A percentile compares a stretch with the other conserved stretches of the same genome.
These are phyloP conservation scores for Diplotaxis tenuifolia DNA, from an alignment of 345 rosid genomes.

Conservation along the genomic window DNA sequence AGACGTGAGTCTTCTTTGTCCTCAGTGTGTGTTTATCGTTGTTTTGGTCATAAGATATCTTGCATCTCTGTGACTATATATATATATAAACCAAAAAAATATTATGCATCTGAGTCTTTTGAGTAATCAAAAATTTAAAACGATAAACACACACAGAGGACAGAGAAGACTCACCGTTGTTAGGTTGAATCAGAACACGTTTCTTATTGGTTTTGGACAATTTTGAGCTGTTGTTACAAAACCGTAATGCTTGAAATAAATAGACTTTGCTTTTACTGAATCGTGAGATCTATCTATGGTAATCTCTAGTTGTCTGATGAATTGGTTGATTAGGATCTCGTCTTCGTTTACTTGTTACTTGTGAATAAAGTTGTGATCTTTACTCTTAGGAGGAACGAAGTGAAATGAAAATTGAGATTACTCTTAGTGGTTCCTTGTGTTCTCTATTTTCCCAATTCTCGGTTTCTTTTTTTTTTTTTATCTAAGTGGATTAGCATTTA, in stretches of 20 bases:
- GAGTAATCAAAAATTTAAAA: conserved; percentile 10
- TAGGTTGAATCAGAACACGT: conserved; percentile 1
- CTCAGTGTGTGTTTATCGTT: conserved; percentile 7
- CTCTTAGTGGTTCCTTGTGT: conserved; percentile 29
- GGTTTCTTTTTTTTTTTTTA: too few species aligned
- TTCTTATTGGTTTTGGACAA: not conserved
- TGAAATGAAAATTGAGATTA: conserved; percentile 54
- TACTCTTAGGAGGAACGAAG: conserved; percentile 44
- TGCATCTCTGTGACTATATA: conserved; percentile 14
- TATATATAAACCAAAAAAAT: not conserved
- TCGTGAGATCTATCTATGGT: conserved; percentile 48
- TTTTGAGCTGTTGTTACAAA: conserved; percentile 1
- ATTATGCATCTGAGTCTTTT: conserved; percentile 12
- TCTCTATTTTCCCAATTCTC: not conserved
- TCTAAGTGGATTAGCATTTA: not conserved
- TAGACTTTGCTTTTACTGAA: conserved; percentile 28
- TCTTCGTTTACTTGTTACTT: not conserved
- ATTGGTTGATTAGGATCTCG: not conserved
- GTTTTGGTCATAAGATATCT: conserved; percentile 25
- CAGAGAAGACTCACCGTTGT: too few species aligned
- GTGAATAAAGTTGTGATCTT: conserved; percentile 15
- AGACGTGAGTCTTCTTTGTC: not conserved
- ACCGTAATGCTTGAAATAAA: conserved; percentile 23
- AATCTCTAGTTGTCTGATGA: not conserved
- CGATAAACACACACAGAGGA: too few species aligned